A percentile compares a stretch with the other conserved stretches of the same genome.
Conservation (phyloP, 1,284 basidiomycete species). For the Macrocystidia cucumis region DNA sequence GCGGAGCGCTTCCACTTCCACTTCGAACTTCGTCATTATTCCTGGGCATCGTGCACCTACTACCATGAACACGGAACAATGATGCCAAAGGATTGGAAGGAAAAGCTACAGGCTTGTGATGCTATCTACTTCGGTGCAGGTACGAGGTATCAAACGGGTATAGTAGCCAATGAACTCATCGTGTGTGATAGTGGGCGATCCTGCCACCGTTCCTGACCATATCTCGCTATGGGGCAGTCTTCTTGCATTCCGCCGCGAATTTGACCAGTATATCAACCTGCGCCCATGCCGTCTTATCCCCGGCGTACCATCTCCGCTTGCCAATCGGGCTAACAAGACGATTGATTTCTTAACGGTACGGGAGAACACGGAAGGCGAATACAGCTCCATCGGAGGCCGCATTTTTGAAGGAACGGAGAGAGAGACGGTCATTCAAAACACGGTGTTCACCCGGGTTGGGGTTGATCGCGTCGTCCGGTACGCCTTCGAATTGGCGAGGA, state of each 20-base stretch:
- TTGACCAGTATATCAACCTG: conserved; percentile 50
- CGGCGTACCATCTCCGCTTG: conserved; percentile 40
- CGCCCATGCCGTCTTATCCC: conserved; percentile 42
- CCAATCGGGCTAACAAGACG: conserved; percentile 24
- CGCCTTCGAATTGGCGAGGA: conserved; percentile 44
- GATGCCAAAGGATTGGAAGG: conserved; percentile 26
- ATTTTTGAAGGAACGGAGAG: conserved; percentile 29
- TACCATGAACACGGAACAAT: conserved; percentile 27
- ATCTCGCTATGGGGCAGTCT: conserved; percentile 48
- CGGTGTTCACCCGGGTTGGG: conserved; percentile 35
- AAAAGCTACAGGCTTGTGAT: conserved; percentile 25
- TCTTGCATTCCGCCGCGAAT: conserved; percentile 41
- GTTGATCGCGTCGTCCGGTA: conserved; percentile 46
- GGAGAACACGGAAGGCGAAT: conserved; percentile 54
- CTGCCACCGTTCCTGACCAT: conserved; percentile 42
- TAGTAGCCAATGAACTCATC: conserved; percentile 1
- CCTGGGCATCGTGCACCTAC: conserved; percentile 28
- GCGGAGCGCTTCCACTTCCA: conserved; percentile 24
- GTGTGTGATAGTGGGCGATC: conserved; percentile 19
- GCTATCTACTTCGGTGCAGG: conserved; percentile 33
- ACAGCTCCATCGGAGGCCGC: conserved; percentile 43
- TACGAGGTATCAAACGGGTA: conserved; percentile 8
- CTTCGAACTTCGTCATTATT: conserved; percentile 22
- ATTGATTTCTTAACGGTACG: conserved; percentile 46
- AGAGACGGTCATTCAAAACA: conserved; percentile 26